Conservation (phyloP, 2,329 filamentous ascomycete species). For the Cladophialophora exuberans region DNA sequence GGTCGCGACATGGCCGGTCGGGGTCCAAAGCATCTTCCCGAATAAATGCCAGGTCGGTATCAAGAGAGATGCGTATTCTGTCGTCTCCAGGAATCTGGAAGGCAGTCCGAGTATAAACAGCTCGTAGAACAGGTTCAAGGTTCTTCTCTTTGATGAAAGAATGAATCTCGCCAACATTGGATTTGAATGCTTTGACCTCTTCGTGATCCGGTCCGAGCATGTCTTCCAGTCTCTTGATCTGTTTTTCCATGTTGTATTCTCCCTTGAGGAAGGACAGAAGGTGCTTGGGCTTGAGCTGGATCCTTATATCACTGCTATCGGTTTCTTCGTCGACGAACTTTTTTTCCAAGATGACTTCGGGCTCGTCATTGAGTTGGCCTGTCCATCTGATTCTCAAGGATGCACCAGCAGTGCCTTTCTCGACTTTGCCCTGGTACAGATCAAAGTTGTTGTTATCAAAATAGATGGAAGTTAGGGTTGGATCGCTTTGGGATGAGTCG, state of each 20-base stretch:
- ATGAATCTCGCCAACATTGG: conserved; percentile 76
- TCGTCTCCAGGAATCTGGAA: conserved; percentile 96
- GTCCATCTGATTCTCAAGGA: conserved; percentile 92
- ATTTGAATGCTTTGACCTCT: conserved; percentile 70
- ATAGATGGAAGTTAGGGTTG: conserved; percentile 92
- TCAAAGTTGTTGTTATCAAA: conserved; percentile 88
- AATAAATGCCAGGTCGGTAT: conserved; percentile 90
- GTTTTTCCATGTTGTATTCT: conserved; percentile 91
- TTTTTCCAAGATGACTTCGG: conserved; percentile 84
- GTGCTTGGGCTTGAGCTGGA: conserved; percentile 93
- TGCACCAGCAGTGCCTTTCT: conserved; percentile 72
- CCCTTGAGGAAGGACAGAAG: conserved; percentile 83
- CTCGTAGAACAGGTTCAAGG: conserved; percentile 81
- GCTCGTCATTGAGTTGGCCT: conserved; percentile 75
- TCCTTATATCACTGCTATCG: conserved; percentile 75
- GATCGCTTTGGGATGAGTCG: conserved; percentile 76
- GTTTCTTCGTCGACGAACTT: conserved; percentile 78
- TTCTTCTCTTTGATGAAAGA: conserved; percentile 75
- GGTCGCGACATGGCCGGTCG: conserved; percentile 85
- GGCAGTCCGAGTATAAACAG: conserved; percentile 90
- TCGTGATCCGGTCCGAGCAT: conserved; percentile 69
- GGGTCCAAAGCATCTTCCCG: conserved; percentile 73
- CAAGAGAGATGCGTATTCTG: conserved; percentile 86
- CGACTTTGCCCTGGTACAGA: conserved; percentile 84
- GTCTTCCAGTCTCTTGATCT: conserved; percentile 78